Percentiles rank a stretch among this genome's conserved stretches.
These are phyloP conservation scores for Staphylotrichum tortipilum DNA, from an alignment of 495 filamentous ascomycete genomes.

Conservation along the genomic window DNA sequence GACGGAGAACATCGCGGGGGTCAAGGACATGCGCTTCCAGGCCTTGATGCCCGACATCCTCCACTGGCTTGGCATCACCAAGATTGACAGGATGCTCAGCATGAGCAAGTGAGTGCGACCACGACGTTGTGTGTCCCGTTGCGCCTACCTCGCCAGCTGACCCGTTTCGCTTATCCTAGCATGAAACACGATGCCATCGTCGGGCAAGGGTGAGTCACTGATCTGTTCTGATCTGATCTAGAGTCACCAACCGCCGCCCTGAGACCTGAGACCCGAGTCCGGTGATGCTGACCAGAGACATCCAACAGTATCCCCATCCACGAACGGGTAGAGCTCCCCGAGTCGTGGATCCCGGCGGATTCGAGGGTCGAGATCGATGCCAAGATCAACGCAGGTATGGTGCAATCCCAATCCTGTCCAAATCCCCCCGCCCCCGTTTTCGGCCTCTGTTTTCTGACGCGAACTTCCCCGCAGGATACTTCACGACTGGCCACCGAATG, in stretches of 20 bases:
- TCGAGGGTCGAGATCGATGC: constrained; percentile 97
- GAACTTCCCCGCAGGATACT: constrained; percentile 42
- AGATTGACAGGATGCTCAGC: constrained; percentile 96
- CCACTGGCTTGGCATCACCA: constrained; percentile 97
- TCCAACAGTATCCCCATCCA: constrained; percentile 66
- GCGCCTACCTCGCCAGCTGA: constrained; percentile 7
- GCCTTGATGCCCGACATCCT: constrained; percentile 98
- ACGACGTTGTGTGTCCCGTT: background rate
- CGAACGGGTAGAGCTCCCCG: constrained; percentile 88
- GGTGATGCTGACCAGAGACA: constrained; percentile 1
- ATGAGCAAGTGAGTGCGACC: constrained; percentile 79
- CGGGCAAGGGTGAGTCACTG: constrained; percentile 65
- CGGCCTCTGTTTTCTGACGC: constrained; percentile 1
- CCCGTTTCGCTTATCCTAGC: constrained; percentile 32
- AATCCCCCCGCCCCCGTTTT: no score
- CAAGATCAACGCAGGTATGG: constrained; percentile 94
- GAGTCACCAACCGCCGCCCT: no score
- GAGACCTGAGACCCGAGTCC: no score
- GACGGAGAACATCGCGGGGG: constrained; percentile 94
- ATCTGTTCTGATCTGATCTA: background rate
- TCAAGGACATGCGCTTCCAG: constrained; percentile 98
- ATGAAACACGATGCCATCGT: constrained; percentile 99
- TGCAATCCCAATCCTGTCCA: background rate
- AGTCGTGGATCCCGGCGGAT: constrained; percentile 89
- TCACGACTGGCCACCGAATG: constrained; percentile 87